phyloP scores from a whole-genome alignment of 2,329 filamentous ascomycete genomes.

The Drechmeria coniospora region DNA sequence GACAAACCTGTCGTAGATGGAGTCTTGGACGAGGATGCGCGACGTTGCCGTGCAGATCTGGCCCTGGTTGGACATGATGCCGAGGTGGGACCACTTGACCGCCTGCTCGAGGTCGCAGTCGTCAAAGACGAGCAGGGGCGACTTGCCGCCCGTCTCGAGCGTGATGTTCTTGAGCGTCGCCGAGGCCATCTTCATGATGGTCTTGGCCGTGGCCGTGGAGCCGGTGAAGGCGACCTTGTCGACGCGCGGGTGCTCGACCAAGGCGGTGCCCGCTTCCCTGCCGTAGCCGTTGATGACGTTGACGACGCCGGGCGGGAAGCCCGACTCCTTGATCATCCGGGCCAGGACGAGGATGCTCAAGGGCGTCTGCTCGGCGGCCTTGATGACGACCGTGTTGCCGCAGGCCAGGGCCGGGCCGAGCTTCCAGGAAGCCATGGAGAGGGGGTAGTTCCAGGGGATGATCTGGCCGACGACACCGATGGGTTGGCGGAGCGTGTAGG shows the following conservation, averaged over 20 bases:
- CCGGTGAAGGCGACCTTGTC: conserved; percentile 69
- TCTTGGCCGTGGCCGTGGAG: conserved; percentile 50
- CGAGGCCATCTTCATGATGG: conserved; percentile 61
- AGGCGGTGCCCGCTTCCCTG: conserved; percentile 55
- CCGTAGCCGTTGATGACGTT: conserved; percentile 63
- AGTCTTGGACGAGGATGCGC: conserved; percentile 65
- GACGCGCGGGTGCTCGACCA: conserved; percentile 33
- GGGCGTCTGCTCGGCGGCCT: conserved; percentile 58
- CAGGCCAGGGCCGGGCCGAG: conserved; percentile 52
- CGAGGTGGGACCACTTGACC: conserved; percentile 55
- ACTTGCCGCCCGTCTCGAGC: conserved; percentile 59
- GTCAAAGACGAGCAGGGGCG: conserved; percentile 57
- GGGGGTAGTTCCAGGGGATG: conserved; percentile 71
- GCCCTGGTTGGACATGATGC: conserved; percentile 43
- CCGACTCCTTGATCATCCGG: conserved; percentile 51
- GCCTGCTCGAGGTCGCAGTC: conserved; percentile 58
- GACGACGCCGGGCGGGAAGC: conserved; percentile 57
- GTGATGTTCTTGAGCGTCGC: conserved; percentile 63
- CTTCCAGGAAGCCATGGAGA: conserved; percentile 67
- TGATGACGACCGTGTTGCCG: conserved; percentile 53
- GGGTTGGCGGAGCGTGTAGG: conserved; percentile 43
- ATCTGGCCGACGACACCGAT: conserved; percentile 65
- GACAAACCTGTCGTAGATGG: conserved; percentile 69
- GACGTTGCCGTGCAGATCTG: conserved; percentile 54
- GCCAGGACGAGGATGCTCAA: conserved; percentile 47